Conservation (phyloP, 352 stramenopile genomes). For the Pythium oligandrum region DNA sequence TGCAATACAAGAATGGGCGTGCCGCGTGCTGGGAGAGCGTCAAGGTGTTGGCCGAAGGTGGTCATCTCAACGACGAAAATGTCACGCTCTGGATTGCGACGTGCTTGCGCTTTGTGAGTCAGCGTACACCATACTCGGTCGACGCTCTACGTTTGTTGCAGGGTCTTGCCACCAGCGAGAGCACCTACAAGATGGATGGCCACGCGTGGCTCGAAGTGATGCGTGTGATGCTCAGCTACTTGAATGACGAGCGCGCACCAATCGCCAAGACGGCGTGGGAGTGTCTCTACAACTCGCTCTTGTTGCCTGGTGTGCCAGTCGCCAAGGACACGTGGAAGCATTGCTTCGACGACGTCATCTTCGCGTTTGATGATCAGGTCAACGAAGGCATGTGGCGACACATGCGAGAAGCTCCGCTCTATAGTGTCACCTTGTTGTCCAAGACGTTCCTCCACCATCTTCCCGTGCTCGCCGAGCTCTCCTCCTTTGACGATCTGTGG, state of each 20-base stretch:
- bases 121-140: conserved; percentile 71
- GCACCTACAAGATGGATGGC: conserved; percentile 67
- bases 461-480: conserved; percentile 58
- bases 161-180: conserved; percentile 67
- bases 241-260: conserved; percentile 70
- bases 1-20: conserved; percentile 73
- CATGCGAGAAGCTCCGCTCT: conserved; percentile 61
- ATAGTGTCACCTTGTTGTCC: conserved; percentile 80
- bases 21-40: conserved; percentile 76
- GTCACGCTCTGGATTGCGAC: conserved; percentile 81
- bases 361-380: conserved; percentile 82
- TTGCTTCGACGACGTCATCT: conserved; percentile 86
- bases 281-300: conserved; percentile 75
- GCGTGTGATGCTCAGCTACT: conserved; percentile 80
- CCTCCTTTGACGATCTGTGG: conserved; percentile 69
- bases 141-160: conserved; percentile 75
- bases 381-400: conserved; percentile 46
- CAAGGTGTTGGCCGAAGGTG: conserved; percentile 58
- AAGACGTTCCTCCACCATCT: conserved; percentile 88
- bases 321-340: conserved; percentile 72
- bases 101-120: conserved; percentile 69
- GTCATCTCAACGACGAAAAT: conserved; percentile 73
- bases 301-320: conserved; percentile 66
- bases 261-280: conserved; percentile 84
- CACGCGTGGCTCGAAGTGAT: conserved; percentile 80